These are phyloP conservation scores for Globisporangium uncinulatum DNA, from an alignment of 352 stramenopile genomes.

Conservation along the genomic window DNA sequence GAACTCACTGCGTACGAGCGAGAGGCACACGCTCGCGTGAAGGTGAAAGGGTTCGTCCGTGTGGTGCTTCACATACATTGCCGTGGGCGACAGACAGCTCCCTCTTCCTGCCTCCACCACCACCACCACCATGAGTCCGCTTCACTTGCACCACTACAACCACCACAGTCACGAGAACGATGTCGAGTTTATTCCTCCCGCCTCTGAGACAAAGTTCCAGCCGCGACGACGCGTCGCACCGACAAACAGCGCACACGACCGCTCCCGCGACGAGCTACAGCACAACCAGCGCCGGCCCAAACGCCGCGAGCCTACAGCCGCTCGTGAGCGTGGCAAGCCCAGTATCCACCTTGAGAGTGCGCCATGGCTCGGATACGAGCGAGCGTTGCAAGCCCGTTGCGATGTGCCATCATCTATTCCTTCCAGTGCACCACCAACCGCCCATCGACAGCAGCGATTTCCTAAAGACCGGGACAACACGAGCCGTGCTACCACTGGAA, in stretches of 20 bases:
- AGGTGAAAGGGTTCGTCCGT: too few relatives aligned
- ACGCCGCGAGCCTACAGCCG: background rate
- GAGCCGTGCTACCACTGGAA: slow-evolving; percentile 6
- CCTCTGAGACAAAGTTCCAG: background rate
- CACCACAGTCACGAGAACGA: background rate
- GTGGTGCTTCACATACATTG: too few relatives aligned
- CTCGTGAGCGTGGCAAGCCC: background rate
- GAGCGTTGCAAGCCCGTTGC: background rate
- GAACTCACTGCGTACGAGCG: too few relatives aligned
- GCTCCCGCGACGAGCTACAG: background rate
- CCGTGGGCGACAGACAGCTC: too few relatives aligned
- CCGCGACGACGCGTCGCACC: background rate
- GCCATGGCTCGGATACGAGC: slow-evolving; percentile 8
- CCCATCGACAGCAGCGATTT: background rate
- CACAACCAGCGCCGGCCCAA: background rate
- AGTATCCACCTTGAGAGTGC: slow-evolving; percentile 14
- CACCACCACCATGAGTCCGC: background rate
- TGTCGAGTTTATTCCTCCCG: background rate
- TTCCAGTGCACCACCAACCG: background rate
- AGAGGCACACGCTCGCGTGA: too few relatives aligned
- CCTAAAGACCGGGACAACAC: background rate
- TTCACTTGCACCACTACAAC: background rate
- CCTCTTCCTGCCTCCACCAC: too few relatives aligned
- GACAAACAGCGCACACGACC: background rate
- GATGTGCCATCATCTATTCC: too few relatives aligned